A percentile compares a stretch with the other conserved stretches of the same genome.
phyloP scores from a whole-genome alignment of 305 asterid genomes.

The Fraxinus nigra region DNA sequence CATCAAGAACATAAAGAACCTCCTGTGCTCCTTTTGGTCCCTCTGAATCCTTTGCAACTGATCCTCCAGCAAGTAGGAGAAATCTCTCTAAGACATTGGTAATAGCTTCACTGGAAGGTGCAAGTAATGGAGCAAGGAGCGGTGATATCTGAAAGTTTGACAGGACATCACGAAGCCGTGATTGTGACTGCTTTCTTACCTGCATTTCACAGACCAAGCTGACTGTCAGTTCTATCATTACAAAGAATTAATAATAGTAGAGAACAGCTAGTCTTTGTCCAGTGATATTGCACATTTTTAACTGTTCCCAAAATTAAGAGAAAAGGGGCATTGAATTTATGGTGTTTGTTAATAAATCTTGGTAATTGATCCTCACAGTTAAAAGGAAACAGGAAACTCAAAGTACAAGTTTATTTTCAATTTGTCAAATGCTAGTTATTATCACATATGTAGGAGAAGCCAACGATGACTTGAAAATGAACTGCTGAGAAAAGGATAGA shows the following conservation, averaged over 20 bases:
- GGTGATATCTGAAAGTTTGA: constrained; percentile 46
- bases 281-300: background rate
- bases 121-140: constrained; percentile 38
- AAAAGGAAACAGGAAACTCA: background rate
- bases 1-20: constrained; percentile 77
- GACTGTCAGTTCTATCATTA: constrained; percentile 28
- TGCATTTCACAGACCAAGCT: constrained; percentile 34
- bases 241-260: background rate
- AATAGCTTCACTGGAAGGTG: constrained; percentile 79
- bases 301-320: background rate
- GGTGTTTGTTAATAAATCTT: background rate
- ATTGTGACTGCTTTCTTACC: constrained; percentile 76
- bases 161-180: constrained; percentile 57
- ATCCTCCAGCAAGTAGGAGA: constrained; percentile 81
- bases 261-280: background rate
- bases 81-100: constrained; percentile 62
- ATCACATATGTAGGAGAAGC: background rate
- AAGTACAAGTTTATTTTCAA: background rate
- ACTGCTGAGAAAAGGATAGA: background rate
- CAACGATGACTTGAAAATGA: background rate
- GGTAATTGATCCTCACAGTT: background rate
- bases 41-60: constrained; percentile 51
- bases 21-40: constrained; percentile 74
- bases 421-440: background rate
- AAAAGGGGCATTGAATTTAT: background rate